A percentile compares a stretch with the other conserved stretches of the same genome.
These are phyloP conservation scores for Harringtonia aguacate DNA, from an alignment of 2,329 filamentous ascomycete genomes.

Conservation along the genomic window DNA sequence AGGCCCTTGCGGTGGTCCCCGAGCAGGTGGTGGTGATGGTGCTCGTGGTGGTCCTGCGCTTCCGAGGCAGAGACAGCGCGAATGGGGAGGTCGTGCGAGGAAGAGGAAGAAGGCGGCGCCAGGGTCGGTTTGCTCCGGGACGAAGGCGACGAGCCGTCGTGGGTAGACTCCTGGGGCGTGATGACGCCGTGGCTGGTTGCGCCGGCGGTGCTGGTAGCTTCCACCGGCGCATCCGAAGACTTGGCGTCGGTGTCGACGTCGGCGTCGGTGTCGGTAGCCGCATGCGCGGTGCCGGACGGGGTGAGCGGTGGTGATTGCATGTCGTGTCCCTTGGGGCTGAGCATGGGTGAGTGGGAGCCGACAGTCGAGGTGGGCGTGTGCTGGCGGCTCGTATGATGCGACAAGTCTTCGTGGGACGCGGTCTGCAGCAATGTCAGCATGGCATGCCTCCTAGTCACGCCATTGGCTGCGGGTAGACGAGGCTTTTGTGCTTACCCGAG, in stretches of 20 bases:
- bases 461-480: no score
- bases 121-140: conserved; percentile 19
- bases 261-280: no score
- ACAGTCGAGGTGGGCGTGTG: conserved; percentile 54
- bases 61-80: conserved; percentile 27
- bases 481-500: conserved; percentile 51
- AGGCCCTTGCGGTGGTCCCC: conserved; percentile 40
- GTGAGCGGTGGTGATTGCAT: conserved; percentile 86
- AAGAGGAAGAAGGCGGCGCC: not conserved
- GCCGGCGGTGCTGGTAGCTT: conserved; percentile 9
- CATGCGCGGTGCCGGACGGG: conserved; percentile 58
- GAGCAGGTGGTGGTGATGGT: no score
- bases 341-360: conserved; percentile 52
- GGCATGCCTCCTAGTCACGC: no score
- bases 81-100: conserved; percentile 10
- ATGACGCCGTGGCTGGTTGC: conserved; percentile 30
- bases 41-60: conserved; percentile 16
- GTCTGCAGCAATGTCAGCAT: conserved; percentile 28
- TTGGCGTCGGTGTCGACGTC: conserved; percentile 25
- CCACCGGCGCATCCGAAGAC: conserved; percentile 13
- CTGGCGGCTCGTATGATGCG: conserved; percentile 49
- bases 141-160: conserved; percentile 34
- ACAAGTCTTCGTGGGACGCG: conserved; percentile 49
- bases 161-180: conserved; percentile 58
- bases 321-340: conserved; percentile 56